These are phyloP conservation scores for Berberis thunbergii DNA, from an alignment of 164 flowering plant species.

Conservation along the genomic window DNA sequence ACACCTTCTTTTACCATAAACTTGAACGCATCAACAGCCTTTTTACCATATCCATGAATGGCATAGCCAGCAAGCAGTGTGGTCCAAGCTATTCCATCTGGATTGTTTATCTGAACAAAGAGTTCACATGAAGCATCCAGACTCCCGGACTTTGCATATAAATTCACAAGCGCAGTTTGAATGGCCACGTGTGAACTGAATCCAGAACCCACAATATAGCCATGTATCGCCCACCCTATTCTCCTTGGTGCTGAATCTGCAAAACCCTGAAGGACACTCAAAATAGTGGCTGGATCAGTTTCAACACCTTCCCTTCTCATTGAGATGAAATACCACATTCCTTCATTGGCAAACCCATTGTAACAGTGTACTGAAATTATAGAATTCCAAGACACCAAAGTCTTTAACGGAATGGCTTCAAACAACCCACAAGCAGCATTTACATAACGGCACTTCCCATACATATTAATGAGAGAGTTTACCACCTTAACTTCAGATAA, in stretches of 20 bases:
- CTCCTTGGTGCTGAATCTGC: slow-evolving; percentile 18
- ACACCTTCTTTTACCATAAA: slow-evolving; percentile 15
- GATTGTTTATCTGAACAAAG: slow-evolving; percentile 16
- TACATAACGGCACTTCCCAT: slow-evolving; percentile 17
- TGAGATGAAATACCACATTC: slow-evolving; percentile 5
- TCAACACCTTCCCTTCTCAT: slow-evolving; percentile 19
- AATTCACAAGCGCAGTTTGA: slow-evolving; percentile 19
- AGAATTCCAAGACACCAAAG: slow-evolving; percentile 32
- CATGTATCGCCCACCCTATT: slow-evolving; percentile 20
- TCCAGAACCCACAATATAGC: slow-evolving; percentile 18
- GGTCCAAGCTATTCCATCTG: slow-evolving; percentile 28
- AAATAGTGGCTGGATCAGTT: slow-evolving; percentile 25
- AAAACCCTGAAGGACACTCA: slow-evolving; percentile 25
- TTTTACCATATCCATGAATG: slow-evolving; percentile 25
- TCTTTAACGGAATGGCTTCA: slow-evolving; percentile 15
- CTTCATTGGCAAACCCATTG: slow-evolving; percentile 19
- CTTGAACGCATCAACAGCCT: slow-evolving; percentile 20
- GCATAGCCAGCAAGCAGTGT: slow-evolving; percentile 29
- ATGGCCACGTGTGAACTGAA: slow-evolving; percentile 16
- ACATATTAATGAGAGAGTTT: slow-evolving; percentile 26
- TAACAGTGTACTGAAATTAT: slow-evolving; percentile 17
- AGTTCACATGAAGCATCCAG: slow-evolving; percentile 14
- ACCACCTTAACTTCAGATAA: slow-evolving; percentile 15
- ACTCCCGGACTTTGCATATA: slow-evolving; percentile 25
- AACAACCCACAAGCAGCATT: slow-evolving; percentile 14